Conservation (phyloP, 345 rosid species). For the Eucalyptus urophylla region DNA sequence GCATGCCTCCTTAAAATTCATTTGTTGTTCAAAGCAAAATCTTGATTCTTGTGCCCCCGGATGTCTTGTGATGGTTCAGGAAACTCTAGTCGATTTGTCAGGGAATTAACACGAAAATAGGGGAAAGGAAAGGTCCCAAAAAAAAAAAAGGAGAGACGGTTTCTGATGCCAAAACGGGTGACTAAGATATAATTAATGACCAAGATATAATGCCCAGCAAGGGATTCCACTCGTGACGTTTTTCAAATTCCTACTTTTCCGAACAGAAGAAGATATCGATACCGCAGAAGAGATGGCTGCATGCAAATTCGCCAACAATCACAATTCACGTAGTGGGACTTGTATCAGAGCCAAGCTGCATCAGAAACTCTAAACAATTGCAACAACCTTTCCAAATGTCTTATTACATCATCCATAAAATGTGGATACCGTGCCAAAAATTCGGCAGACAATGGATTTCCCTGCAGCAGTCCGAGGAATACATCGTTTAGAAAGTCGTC, state of each 20-base stretch:
- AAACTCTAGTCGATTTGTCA: neutral
- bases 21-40: neutral
- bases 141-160: neutral
- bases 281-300: neutral
- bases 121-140: neutral
- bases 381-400: neutral
- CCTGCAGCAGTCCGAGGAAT: neutral
- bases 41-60: neutral
- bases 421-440: neutral
- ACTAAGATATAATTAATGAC: neutral
- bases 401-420: neutral
- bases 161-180: neutral
- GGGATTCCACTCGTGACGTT: neutral
- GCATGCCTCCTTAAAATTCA: neutral
- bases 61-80: neutral
- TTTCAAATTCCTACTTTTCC: neutral
- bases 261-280: neutral
- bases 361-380: neutral
- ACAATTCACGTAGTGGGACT: neutral
- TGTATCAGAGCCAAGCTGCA: neutral
- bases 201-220: neutral
- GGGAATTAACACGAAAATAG: neutral
- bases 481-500: neutral
- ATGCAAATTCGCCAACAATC: neutral
- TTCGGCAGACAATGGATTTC: neutral